These are phyloP conservation scores for Talaromyces borbonicus DNA, from an alignment of 495 filamentous ascomycete genomes.

Conservation along the genomic window DNA sequence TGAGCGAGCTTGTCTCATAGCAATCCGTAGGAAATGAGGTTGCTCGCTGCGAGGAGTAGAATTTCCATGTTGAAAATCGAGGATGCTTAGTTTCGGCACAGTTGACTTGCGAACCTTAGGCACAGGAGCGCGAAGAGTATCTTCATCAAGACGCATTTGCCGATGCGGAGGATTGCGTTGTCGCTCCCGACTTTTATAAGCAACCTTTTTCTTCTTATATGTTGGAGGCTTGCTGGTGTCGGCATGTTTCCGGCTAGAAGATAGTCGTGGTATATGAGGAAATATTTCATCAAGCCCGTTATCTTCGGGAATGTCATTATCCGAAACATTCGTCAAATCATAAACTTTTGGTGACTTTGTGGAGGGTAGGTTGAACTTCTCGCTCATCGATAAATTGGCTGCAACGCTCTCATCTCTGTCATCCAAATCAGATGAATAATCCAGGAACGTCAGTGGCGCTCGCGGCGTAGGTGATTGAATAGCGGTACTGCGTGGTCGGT, in stretches of 20 bases:
- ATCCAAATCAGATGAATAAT: slow-evolving; percentile 9
- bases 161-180: slow-evolving; percentile 11
- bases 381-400: neutral
- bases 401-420: neutral
- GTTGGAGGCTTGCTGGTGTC: slow-evolving; percentile 15
- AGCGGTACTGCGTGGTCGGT: slow-evolving; percentile 15
- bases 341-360: slow-evolving; percentile 13
- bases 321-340: slow-evolving; percentile 14
- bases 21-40: slow-evolving; percentile 71
- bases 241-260: slow-evolving; percentile 9
- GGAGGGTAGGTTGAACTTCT: slow-evolving; percentile 5
- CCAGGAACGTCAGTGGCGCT: slow-evolving; percentile 6
- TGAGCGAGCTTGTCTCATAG: slow-evolving; percentile 56
- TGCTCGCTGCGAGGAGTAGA: slow-evolving; percentile 18
- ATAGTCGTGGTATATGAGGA: slow-evolving; percentile 11
- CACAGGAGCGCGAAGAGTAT: slow-evolving; percentile 20
- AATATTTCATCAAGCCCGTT: slow-evolving; percentile 51
- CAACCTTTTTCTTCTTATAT: slow-evolving; percentile 15
- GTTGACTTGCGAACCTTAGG: slow-evolving; percentile 15
- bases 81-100: slow-evolving; percentile 51
- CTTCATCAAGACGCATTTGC: slow-evolving; percentile 25
- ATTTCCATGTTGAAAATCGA: slow-evolving; percentile 55
- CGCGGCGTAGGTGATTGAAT: neutral
- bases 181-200: slow-evolving; percentile 12
- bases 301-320: slow-evolving; percentile 42